These are phyloP conservation scores for Glycine tomentella DNA, from an alignment of 306 rosid genomes.

Conservation along the genomic window DNA sequence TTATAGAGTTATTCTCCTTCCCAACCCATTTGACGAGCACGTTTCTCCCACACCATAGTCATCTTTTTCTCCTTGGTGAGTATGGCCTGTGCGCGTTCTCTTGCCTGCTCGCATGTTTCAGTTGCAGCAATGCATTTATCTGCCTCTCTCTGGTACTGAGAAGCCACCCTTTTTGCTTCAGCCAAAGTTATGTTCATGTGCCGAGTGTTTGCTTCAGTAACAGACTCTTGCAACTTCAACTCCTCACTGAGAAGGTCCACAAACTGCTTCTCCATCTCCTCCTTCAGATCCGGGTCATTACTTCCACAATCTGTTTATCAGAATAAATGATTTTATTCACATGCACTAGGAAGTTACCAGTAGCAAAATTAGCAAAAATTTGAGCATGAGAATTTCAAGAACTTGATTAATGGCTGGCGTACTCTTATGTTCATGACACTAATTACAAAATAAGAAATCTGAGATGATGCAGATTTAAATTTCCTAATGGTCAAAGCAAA, in stretches of 20 bases:
- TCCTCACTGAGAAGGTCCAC: conserved; percentile 93
- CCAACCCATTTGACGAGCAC: conserved; percentile 96
- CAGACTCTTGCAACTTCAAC: conserved; percentile 88
- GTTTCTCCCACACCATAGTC: conserved; percentile 76
- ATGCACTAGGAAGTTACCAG: conserved; percentile 10
- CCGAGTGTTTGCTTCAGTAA: conserved; percentile 68
- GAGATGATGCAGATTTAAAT: conserved; percentile 7
- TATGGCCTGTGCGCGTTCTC: conserved; percentile 79
- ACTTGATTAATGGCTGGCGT: conserved; percentile 9
- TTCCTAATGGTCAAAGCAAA: conserved; percentile 22
- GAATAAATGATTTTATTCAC: conserved; percentile 34
- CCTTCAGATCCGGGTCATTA: conserved; percentile 88
- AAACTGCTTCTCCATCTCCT: conserved; percentile 96
- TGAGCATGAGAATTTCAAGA: conserved; percentile 2
- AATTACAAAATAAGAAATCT: conserved; percentile 30
- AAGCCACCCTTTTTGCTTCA: conserved; percentile 86
- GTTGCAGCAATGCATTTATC: conserved; percentile 93
- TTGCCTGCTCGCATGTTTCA: conserved; percentile 94
- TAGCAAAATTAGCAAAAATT: conserved; percentile 19
- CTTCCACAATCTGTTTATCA: conserved; percentile 80
- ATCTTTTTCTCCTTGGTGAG: conserved; percentile 79
- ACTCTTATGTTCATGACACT: conserved; percentile 18
- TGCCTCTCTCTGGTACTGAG: conserved; percentile 96
- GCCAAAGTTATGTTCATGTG: conserved; percentile 88
- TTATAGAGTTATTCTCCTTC: conserved; percentile 59